A percentile compares a stretch with the other conserved stretches of the same genome.
Conservation (phyloP, 108 stramenopile species). For the Nitzschia putrida region DNA sequence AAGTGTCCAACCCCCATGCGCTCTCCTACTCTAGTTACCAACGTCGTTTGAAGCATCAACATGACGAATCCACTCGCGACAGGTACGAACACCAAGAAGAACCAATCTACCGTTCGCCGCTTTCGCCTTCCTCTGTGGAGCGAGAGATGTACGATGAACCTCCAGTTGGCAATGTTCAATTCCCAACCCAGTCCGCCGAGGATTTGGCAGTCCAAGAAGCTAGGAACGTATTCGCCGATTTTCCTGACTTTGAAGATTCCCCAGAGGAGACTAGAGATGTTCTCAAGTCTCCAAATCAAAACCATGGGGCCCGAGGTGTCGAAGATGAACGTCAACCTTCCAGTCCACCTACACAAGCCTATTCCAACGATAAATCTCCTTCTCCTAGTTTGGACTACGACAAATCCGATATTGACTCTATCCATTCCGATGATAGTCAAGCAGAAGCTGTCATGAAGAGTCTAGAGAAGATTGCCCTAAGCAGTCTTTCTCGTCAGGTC, state of each 20-base stretch:
- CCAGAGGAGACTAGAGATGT: neutral
- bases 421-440: too few relatives aligned
- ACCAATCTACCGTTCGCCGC: neutral
- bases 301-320: too few relatives aligned
- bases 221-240: constrained; percentile 19
- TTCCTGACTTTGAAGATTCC: neutral
- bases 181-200: constrained; percentile 12
- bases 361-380: too few relatives aligned
- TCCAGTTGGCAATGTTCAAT: constrained; percentile 12
- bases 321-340: too few relatives aligned
- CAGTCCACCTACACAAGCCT: too few relatives aligned
- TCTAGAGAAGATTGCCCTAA: neutral
- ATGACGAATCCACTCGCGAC: neutral
- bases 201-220: constrained; percentile 26
- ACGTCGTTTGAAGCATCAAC: constrained; percentile 4
- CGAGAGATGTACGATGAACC: neutral
- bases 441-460: neutral
- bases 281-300: neutral
- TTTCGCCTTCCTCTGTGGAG: neutral
- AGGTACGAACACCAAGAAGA: neutral
- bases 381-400: too few relatives aligned
- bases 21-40: constrained; percentile 19
- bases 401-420: too few relatives aligned
- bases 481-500: neutral
- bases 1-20: constrained; percentile 11